Evolutionary conservation across 495 filamentous ascomycete species (phyloP).

Genomic region (Paragyromitra xinjiangensis): DNA sequence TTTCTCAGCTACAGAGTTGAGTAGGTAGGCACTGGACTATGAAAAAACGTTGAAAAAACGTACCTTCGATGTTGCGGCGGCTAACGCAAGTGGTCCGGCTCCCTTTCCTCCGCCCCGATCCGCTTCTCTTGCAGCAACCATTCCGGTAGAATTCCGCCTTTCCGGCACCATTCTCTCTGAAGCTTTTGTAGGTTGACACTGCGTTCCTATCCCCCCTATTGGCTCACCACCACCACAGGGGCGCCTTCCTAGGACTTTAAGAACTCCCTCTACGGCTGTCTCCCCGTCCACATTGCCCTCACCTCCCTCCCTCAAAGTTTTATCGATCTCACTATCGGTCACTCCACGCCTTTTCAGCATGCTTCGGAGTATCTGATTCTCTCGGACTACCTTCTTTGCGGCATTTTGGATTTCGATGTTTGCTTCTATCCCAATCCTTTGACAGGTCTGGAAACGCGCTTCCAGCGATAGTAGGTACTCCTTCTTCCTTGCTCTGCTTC

Average conservation of each 20-base stretch:
- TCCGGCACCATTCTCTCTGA: conserved; percentile 10
- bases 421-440: conserved; percentile 68
- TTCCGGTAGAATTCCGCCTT: conserved; percentile 53
- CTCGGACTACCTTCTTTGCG: conserved; percentile 69
- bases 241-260: conserved; percentile 46
- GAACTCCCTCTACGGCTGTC: conserved; percentile 49
- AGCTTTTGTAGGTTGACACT: conserved; percentile 35
- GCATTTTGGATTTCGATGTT: conserved; percentile 70
- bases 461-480: conserved; percentile 79
- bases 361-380: conserved; percentile 68
- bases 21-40: neutral
- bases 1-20: conserved; percentile 25
- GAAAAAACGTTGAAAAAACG: conserved; percentile 14
- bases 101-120: conserved; percentile 34
- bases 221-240: conserved; percentile 42
- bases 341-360: conserved; percentile 63
- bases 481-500: conserved; percentile 77
- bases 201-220: conserved; percentile 38
- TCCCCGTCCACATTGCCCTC: conserved; percentile 34
- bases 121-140: conserved; percentile 50
- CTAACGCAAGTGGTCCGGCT: conserved; percentile 21
- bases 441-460: conserved; percentile 67
- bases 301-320: conserved; percentile 46
- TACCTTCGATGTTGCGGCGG: conserved; percentile 41
- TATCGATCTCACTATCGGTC: conserved; percentile 61